A percentile compares a stretch with the other conserved stretches of the same genome.
These are phyloP conservation scores for Barnettozyma wickerhamii DNA, from an alignment of 805 yeast species.

Conservation along the genomic window DNA sequence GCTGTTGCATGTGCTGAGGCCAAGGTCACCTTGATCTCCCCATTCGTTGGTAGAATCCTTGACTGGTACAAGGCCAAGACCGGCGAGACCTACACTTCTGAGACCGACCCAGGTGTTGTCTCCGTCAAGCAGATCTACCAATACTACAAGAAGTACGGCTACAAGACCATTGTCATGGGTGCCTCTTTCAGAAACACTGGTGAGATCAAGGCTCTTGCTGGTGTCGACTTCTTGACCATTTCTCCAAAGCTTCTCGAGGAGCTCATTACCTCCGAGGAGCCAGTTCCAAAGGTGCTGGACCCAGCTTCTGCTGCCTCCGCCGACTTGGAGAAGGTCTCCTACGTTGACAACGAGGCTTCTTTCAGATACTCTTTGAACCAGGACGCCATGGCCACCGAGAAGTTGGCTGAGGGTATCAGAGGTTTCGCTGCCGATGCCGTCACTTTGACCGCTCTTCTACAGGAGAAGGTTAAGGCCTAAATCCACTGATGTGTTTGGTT, in stretches of 20 bases:
- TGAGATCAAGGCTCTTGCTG: slow-evolving; percentile 95
- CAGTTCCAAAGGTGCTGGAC: slow-evolving; percentile 79
- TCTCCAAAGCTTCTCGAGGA: slow-evolving; percentile 90
- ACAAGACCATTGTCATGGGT: slow-evolving; percentile 99
- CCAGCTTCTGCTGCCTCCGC: slow-evolving; percentile 56
- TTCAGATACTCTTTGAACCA: slow-evolving; percentile 92
- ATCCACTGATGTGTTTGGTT: no score
- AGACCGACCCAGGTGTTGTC: slow-evolving; percentile 91
- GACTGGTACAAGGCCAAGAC: slow-evolving; percentile 97
- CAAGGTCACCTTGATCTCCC: slow-evolving; percentile 90
- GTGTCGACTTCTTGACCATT: slow-evolving; percentile 94
- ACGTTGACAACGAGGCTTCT: slow-evolving; percentile 76
- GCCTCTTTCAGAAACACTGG: slow-evolving; percentile 98
- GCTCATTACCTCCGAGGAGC: slow-evolving; percentile 69
- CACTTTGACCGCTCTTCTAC: slow-evolving; percentile 66
- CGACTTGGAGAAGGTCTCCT: slow-evolving; percentile 67
- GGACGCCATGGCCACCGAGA: slow-evolving; percentile 98
- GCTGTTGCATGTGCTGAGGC: slow-evolving; percentile 99
- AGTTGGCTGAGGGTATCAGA: slow-evolving; percentile 97
- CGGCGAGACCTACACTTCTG: slow-evolving; percentile 78
- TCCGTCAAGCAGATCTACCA: slow-evolving; percentile 88
- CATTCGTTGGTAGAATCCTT: slow-evolving; percentile 97
- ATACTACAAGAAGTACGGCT: slow-evolving; percentile 96
- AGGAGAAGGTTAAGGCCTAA: slow-evolving; percentile 47
- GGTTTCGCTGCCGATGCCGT: slow-evolving; percentile 90